phyloP scores from a whole-genome alignment of 2,329 filamentous ascomycete species.

The Bipolaris zeicola region DNA sequence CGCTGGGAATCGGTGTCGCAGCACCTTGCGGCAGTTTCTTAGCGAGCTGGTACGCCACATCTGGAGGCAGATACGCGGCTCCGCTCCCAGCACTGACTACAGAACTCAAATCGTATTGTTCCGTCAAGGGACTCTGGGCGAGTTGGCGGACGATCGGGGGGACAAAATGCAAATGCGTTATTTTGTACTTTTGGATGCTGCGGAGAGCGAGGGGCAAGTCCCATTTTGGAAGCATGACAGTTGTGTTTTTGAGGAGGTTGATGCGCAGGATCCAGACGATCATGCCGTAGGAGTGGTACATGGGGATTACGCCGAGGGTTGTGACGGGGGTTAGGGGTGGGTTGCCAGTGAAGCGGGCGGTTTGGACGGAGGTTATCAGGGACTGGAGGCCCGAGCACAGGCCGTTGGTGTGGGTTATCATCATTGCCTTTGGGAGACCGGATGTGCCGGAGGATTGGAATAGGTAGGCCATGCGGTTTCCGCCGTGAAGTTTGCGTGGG shows the following conservation, averaged over 20 bases:
- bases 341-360: conserved; percentile 24
- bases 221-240: conserved; percentile 37
- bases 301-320: conserved; percentile 34
- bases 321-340: conserved; percentile 28
- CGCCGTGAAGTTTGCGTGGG: conserved; percentile 28
- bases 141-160: conserved; percentile 38
- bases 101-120: conserved; percentile 35
- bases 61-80: conserved; percentile 37
- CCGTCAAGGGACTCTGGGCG: conserved; percentile 32
- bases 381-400: conserved; percentile 35
- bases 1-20: conserved; percentile 30
- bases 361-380: conserved; percentile 31
- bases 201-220: conserved; percentile 32
- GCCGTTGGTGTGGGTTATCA: conserved; percentile 40
- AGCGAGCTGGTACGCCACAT: conserved; percentile 36
- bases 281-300: conserved; percentile 44
- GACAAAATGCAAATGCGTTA: conserved; percentile 35
- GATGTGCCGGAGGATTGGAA: conserved; percentile 41
- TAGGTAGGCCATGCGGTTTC: conserved; percentile 35
- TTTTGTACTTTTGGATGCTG: conserved; percentile 35
- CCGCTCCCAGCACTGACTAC: conserved; percentile 32
- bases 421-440: conserved; percentile 43
- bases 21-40: conserved; percentile 35
- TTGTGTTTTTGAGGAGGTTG: conserved; percentile 31
- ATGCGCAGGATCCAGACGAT: conserved; percentile 39